Base-by-base conservation (phyloP, 2,329 filamentous ascomycete species). In the Paecilomyces sp. region DNA sequence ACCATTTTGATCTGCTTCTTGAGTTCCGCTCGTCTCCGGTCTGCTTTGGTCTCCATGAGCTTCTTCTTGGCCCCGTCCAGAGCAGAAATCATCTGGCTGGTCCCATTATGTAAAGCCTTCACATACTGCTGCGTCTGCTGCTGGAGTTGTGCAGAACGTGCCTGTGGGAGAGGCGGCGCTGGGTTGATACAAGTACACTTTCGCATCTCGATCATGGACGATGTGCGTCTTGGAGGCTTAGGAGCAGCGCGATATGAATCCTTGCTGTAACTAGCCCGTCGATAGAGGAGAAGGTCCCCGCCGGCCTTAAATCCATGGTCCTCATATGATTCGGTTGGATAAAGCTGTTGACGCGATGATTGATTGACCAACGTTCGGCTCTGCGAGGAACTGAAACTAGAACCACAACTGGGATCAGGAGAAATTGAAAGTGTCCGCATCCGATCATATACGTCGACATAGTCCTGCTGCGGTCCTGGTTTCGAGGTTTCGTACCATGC, bases 1-100 rank as follows among this genome's bases (percentile, higher is more conserved):
- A 78, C 66, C 25, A 78, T 30, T 54, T 70, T 73, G 54, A 78
- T 79, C 55, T 74, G 72, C 22, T 74, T 68, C 64, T 78, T 78
- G 57, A 79, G 58, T 55, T 70, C 67, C 57, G 69, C 70, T 34
- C 72, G 68, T 25, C 74, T 66, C 31, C 71, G 72, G 57, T 77
- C 71, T 13, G 73, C 70, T 25, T 70, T 68, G 12, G 69, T 65
- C 50, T 69, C 67, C 13, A 63, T 67, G 52, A 77, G 67, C 62
- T 67, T 75, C 61, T 69, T 71, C 61, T 69, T 70, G 2, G 73
- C 73, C 1, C 65, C 71, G 28, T 70, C 70, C 15, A 75, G 63
- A 8, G 68, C 73, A 4, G 63, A 58, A 0, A 69, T 61, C 8
- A 72, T 63, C 22, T 69, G 65, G 34, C 61, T 67, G 1, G 64